phyloP scores from a whole-genome alignment of 768 basidiomycete species.

The Melanogaster broomeanus region DNA sequence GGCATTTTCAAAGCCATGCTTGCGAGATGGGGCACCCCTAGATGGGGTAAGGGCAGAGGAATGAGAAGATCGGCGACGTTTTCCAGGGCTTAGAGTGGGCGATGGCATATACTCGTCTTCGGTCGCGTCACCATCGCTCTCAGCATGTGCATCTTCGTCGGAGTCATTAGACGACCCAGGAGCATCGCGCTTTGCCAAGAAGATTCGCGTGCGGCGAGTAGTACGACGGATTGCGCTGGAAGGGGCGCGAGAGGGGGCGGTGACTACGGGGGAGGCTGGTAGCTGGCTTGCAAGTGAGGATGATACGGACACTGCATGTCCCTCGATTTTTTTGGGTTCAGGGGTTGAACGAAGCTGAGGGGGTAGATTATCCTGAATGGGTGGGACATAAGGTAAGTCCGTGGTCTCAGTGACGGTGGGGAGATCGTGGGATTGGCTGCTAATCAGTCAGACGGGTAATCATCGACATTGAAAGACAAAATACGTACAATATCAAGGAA shows the following conservation, averaged over 20 bases:
- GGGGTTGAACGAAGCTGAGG: slow-evolving; percentile 2
- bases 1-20: slow-evolving; percentile 1
- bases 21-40: slow-evolving; percentile 4
- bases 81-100: slow-evolving; percentile 31
- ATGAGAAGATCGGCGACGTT: slow-evolving; percentile 31
- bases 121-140: slow-evolving; percentile 40
- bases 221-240: slow-evolving; percentile 5
- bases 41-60: neutral
- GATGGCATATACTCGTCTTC: slow-evolving; percentile 51
- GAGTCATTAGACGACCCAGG: slow-evolving; percentile 5
- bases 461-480: neutral
- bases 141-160: slow-evolving; percentile 34
- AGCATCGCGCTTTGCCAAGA: neutral
- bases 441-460: slow-evolving; percentile 14
- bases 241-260: neutral
- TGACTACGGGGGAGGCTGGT: neutral
- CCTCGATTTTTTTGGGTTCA: neutral
- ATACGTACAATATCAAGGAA: slow-evolving; percentile 28
- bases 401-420: neutral
- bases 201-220: slow-evolving; percentile 16
- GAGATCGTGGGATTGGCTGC: slow-evolving; percentile 18
- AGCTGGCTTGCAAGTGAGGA: neutral
- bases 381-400: slow-evolving; percentile 17
- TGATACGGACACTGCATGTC: neutral
- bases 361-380: slow-evolving; percentile 2